These are phyloP conservation scores for Entomortierella parvispora DNA, from an alignment of 192 early-diverging fungal species.

Conservation along the genomic window DNA sequence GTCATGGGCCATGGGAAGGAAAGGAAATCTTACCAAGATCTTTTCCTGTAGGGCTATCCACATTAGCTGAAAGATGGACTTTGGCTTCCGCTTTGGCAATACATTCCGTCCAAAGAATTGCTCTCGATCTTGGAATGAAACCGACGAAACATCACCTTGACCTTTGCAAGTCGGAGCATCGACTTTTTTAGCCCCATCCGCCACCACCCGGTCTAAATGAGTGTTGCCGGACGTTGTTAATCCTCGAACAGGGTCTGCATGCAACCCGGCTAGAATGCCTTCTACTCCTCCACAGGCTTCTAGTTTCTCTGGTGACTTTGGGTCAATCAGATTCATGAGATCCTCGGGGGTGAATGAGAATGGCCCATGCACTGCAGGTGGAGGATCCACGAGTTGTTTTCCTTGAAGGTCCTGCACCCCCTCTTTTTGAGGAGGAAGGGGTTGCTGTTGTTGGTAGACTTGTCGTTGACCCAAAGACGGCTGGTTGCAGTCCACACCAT, in stretches of 20 bases:
- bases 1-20: too few species aligned
- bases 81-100: constrained; percentile 74
- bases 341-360: constrained; percentile 65
- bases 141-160: constrained; percentile 4
- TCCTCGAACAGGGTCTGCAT: constrained; percentile 57
- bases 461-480: neutral
- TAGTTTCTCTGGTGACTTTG: constrained; percentile 62
- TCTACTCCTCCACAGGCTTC: constrained; percentile 56
- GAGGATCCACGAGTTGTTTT: neutral
- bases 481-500: too few species aligned
- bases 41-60: constrained; percentile 88
- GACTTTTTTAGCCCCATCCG: neutral
- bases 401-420: neutral
- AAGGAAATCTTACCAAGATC: constrained; percentile 73
- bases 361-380: constrained; percentile 40
- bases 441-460: neutral
- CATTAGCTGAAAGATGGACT: constrained; percentile 77
- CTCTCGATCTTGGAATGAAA: constrained; percentile 62
- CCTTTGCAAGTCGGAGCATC: neutral
- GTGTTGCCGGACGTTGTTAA: constrained; percentile 41
- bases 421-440: neutral
- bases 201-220: constrained; percentile 10
- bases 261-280: constrained; percentile 62
- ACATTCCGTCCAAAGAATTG: constrained; percentile 75
- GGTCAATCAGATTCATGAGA: constrained; percentile 63